Conservation (phyloP, 345 rosid species). For the Brassica juncea region DNA sequence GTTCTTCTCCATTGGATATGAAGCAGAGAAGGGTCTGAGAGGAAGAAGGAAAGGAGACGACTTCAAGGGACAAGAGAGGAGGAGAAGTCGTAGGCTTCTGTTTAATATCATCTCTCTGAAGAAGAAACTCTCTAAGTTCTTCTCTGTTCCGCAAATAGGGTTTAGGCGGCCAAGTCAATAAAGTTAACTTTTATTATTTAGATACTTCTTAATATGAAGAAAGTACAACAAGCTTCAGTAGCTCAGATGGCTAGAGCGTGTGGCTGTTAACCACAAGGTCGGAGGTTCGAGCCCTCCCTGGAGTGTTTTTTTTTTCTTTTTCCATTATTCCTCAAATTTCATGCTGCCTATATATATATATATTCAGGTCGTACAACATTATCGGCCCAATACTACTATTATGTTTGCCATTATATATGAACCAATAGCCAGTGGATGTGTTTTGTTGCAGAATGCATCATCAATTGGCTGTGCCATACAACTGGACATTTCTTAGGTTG, state of each 20-base stretch:
- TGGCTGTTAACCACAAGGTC: constrained; percentile 97
- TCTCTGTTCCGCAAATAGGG: constrained; percentile 18
- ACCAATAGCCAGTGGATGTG: too few species aligned
- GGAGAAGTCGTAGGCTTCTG: constrained; percentile 45
- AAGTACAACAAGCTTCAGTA: constrained; percentile 47
- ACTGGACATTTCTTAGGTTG: neutral
- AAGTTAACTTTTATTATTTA: neutral
- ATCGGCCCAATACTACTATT: too few species aligned
- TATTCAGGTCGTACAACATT: too few species aligned
- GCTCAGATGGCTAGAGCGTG: constrained; percentile 97
- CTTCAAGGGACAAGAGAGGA: constrained; percentile 43
- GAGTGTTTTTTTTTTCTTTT: constrained; percentile 22
- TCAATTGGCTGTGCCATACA: too few species aligned
- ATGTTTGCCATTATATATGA: too few species aligned
- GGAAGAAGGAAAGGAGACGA: constrained; percentile 38
- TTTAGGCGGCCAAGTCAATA: constrained; percentile 21
- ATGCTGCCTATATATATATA: too few species aligned
- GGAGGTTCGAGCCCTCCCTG: constrained; percentile 88
- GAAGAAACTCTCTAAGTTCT: neutral
- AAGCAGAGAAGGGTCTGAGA: constrained; percentile 45
- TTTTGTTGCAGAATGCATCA: too few species aligned
- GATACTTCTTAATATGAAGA: neutral
- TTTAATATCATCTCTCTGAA: constrained; percentile 20
- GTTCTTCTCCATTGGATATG: constrained; percentile 50
- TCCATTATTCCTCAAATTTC: neutral